Base-by-base conservation (phyloP, 768 basidiomycete species). In the Rhizopogon sp. region DNA sequence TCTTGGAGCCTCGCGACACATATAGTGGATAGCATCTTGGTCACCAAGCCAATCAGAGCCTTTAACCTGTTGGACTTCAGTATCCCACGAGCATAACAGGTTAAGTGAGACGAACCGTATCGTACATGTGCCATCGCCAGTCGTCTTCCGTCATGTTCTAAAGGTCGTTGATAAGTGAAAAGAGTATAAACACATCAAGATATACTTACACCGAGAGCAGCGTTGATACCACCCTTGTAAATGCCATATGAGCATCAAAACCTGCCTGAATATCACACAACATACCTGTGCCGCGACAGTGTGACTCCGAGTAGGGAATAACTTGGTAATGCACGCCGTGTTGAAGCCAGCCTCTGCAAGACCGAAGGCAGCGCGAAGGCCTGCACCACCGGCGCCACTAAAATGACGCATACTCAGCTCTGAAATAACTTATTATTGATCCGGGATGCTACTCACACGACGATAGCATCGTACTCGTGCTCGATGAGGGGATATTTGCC, bases 1-100 rank as follows among this genome's bases (percentile, higher is more conserved):
- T 70, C 85, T 79, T 51, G 95, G 96, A 41, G 97, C 97, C 72
- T 99, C 97, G 39, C 93, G 80, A 72, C 93, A 97, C 97, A 99
- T 99, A 77, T 98, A 99, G 68, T 98, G 97, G 63, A 99, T 98
- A 47, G 97, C 97, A 66, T 99, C 97, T 74, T 95, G 94, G 77
- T 99, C 97, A 72, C 97, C 97, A 39, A 98, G 86, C 97, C 97
- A 99, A 75, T 99, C 97, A 51, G 94, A 97, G 58, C 97, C 97
- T 80, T 99, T 99, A 55, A 98, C 96, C 84, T 93, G 63, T 49
- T 31, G n/a, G 39, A 56, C 51, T 64, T 57, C 49, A 67, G 55
- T 55, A 37, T 60, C 59, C 31, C 9, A 35, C 46, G 31, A 40
- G 39, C 31, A n/a, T 22, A 33, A 40, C 42, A 43, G 43, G 45